A percentile compares a stretch with the other conserved stretches of the same genome.
Evolutionary conservation across 2,329 filamentous ascomycete genomes (phyloP).

Genomic region (Aspergillus fischeri): DNA sequence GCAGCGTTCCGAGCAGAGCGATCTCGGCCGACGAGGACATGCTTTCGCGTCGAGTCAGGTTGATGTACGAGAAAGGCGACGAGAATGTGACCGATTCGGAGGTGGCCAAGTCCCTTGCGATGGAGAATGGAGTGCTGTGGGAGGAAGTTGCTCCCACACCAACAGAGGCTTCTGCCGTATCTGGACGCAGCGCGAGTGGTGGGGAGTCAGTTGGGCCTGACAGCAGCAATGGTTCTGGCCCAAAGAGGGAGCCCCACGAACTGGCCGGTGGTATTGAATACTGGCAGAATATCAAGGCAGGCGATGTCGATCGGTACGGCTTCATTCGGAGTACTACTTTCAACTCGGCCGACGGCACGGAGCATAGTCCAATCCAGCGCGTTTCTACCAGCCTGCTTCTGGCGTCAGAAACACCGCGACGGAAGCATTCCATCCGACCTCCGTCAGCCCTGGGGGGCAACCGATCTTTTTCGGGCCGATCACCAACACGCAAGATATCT

Average conservation of each 20-base stretch:
- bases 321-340: constrained; percentile 49
- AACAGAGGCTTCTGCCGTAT: constrained; percentile 25
- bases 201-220: constrained; percentile 24
- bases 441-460: constrained; percentile 45
- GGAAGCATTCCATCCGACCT: constrained; percentile 50
- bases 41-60: constrained; percentile 58
- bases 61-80: constrained; percentile 61
- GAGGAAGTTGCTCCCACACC: constrained; percentile 32
- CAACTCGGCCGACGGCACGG: constrained; percentile 27
- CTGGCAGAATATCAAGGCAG: constrained; percentile 58
- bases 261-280: constrained; percentile 62
- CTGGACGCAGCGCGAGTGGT: constrained; percentile 23
- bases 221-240: constrained; percentile 27
- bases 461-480: constrained; percentile 42
- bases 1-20: constrained; percentile 42
- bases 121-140: constrained; percentile 38
- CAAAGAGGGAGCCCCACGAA: constrained; percentile 52
- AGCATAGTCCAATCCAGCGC: constrained; percentile 49
- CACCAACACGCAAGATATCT: constrained; percentile 38
- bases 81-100: constrained; percentile 48
- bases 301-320: constrained; percentile 61
- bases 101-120: constrained; percentile 33
- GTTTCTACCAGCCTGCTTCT: constrained; percentile 58
- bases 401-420: constrained; percentile 53
- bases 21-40: constrained; percentile 63